phyloP scores from a whole-genome alignment of 352 stramenopile species.

The Achlya hypogyna region DNA sequence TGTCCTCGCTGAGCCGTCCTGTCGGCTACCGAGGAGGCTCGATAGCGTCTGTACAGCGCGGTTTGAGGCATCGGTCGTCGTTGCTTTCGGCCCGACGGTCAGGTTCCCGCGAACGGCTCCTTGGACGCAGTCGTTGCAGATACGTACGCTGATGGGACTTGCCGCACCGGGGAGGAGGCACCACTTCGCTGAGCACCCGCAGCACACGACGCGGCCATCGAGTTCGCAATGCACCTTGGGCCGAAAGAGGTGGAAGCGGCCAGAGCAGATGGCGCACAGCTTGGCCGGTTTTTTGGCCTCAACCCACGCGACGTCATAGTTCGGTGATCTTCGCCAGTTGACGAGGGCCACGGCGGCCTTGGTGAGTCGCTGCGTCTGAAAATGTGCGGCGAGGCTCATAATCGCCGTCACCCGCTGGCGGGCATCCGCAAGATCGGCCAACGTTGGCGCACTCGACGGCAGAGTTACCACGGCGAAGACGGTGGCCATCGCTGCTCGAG shows the following conservation, averaged over 20 bases:
- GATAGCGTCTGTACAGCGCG: not conserved
- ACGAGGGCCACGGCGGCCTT: not conserved
- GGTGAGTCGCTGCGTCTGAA: not conserved
- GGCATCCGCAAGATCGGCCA: not conserved
- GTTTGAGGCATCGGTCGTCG: not conserved
- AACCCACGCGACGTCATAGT: not conserved
- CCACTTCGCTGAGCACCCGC: not conserved
- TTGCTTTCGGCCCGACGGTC: not conserved
- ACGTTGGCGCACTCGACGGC: not conserved
- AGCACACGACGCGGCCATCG: not conserved
- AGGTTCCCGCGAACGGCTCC: not conserved
- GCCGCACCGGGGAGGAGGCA: not conserved
- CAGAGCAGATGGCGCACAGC: not conserved
- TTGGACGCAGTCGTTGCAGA: conserved; percentile 7
- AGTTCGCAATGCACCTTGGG: not conserved
- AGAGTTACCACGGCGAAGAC: not conserved
- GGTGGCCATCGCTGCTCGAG: not conserved
- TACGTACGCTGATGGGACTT: not conserved
- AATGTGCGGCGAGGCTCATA: not conserved
- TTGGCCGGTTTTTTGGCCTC: not conserved
- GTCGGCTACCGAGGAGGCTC: not conserved
- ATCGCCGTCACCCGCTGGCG: not conserved
- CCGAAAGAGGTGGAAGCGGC: not conserved
- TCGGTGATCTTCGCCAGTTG: not conserved
- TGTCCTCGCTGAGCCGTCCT: not conserved